Percentiles rank a stretch among this genome's conserved stretches.
Evolutionary conservation across 345 rosid genomes (phyloP).

Genomic region (Chamaenerion angustifolium): DNA sequence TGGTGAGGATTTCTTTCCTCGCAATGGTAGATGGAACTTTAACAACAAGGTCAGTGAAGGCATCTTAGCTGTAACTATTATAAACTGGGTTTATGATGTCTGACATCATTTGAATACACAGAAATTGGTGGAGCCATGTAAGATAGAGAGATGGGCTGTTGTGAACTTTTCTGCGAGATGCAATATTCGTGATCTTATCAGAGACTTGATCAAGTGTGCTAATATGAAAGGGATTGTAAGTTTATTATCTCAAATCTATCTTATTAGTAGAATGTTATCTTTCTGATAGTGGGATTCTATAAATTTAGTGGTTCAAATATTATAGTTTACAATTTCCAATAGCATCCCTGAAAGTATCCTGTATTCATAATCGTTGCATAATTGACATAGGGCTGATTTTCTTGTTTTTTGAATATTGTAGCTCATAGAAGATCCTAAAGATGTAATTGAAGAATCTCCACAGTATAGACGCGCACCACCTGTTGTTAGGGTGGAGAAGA

Average conservation of each 20-base stretch:
- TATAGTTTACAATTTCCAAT: no score
- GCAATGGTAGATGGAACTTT: conserved; percentile 89
- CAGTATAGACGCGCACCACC: conserved; percentile 29
- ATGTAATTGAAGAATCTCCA: conserved; percentile 28
- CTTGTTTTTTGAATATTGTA: conserved; percentile 4
- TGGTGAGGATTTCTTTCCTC: conserved; percentile 61
- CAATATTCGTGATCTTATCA: conserved; percentile 34
- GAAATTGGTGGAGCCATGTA: conserved; percentile 69
- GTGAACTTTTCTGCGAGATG: conserved; percentile 89
- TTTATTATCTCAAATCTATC: not conserved
- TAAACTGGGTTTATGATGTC: not conserved
- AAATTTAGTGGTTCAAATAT: no score
- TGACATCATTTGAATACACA: conserved; percentile 12
- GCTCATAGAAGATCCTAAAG: conserved; percentile 20
- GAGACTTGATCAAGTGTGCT: conserved; percentile 53
- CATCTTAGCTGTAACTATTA: not conserved
- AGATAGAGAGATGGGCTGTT: conserved; percentile 67
- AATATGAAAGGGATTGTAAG: conserved; percentile 81
- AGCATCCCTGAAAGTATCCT: no score
- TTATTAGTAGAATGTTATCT: not conserved
- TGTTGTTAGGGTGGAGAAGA: conserved; percentile 30
- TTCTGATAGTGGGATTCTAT: no score
- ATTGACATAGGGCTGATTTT: not conserved
- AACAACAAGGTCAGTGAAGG: conserved; percentile 48
- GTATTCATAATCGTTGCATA: no score